A percentile compares a stretch with the other conserved stretches of the same genome.
These are phyloP conservation scores for Gossypium schwendimanii DNA, from an alignment of 441 rosid genomes.

Conservation along the genomic window DNA sequence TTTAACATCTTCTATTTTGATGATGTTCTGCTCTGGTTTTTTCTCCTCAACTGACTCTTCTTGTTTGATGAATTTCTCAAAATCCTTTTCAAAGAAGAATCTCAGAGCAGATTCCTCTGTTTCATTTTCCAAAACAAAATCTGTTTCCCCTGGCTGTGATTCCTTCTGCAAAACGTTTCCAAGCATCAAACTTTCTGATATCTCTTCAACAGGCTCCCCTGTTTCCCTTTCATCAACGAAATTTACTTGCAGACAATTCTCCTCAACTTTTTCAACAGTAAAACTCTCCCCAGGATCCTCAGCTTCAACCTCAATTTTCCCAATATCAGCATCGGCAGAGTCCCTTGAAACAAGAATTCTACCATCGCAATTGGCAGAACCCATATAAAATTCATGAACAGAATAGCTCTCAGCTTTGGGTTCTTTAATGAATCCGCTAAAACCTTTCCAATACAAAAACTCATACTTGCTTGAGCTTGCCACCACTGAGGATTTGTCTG, in stretches of 20 bases:
- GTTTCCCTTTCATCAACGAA: background rate
- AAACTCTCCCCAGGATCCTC: background rate
- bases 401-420: conserved; percentile 31
- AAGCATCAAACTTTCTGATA: background rate
- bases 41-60: background rate
- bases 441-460: conserved; percentile 26
- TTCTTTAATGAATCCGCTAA: conserved; percentile 45
- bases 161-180: background rate
- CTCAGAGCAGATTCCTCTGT: conserved; percentile 9
- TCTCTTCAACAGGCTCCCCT: background rate
- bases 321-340: conserved; percentile 3
- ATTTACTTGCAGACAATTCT: background rate
- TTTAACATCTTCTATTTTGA: background rate
- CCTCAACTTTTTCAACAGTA: background rate
- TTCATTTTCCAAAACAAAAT: background rate
- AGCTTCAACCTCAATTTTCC: background rate
- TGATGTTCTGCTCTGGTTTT: background rate
- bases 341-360: background rate
- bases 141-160: background rate
- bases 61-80: background rate
- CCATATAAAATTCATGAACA: conserved; percentile 31
- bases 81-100: background rate
- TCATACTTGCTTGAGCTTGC: conserved; percentile 35
- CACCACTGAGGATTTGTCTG: conserved; percentile 21
- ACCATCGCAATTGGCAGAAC: background rate